phyloP scores from a whole-genome alignment of 2,329 filamentous ascomycete species.

The Penicillium sumatraense region DNA sequence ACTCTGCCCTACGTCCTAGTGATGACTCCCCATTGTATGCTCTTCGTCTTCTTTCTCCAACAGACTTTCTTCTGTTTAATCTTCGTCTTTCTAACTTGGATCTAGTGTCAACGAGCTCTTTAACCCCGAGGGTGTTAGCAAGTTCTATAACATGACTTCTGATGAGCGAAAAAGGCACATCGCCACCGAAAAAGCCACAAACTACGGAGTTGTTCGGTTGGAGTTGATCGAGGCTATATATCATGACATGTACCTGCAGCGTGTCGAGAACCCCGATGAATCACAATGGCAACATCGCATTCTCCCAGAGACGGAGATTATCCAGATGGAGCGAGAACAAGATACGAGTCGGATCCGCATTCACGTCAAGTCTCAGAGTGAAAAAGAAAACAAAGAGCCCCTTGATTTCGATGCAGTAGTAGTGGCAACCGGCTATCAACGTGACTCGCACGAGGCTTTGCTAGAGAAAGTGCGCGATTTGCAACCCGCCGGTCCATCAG shows the following conservation, averaged over 20 bases:
- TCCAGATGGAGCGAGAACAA: conserved; percentile 60
- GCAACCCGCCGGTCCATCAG: conserved; percentile 61
- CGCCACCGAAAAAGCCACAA: conserved; percentile 77
- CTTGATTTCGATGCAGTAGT: conserved; percentile 81
- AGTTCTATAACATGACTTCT: conserved; percentile 70
- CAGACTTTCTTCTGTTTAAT: too few relatives aligned
- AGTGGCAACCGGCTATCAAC: conserved; percentile 83
- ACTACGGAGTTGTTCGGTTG: conserved; percentile 93
- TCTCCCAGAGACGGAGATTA: conserved; percentile 69
- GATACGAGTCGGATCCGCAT: conserved; percentile 61
- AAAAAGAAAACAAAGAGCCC: conserved; percentile 57
- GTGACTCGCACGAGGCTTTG: conserved; percentile 78
- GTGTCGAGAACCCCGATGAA: conserved; percentile 71
- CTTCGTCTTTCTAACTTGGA: too few relatives aligned
- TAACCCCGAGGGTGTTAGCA: conserved; percentile 82
- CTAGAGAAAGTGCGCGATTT: conserved; percentile 69
- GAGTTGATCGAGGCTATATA: conserved; percentile 88
- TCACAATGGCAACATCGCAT: conserved; percentile 83
- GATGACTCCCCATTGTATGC: conserved; percentile 94
- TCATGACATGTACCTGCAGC: conserved; percentile 84
- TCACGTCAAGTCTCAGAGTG: conserved; percentile 58
- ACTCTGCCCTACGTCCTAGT: conserved; percentile 81
- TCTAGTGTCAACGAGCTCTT: conserved; percentile 87
- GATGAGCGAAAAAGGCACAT: conserved; percentile 66
- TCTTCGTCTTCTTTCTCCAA: too few relatives aligned